Evolutionary conservation across 2,329 filamentous ascomycete genomes (phyloP).

Genomic region (Pseudocercospora musae): DNA sequence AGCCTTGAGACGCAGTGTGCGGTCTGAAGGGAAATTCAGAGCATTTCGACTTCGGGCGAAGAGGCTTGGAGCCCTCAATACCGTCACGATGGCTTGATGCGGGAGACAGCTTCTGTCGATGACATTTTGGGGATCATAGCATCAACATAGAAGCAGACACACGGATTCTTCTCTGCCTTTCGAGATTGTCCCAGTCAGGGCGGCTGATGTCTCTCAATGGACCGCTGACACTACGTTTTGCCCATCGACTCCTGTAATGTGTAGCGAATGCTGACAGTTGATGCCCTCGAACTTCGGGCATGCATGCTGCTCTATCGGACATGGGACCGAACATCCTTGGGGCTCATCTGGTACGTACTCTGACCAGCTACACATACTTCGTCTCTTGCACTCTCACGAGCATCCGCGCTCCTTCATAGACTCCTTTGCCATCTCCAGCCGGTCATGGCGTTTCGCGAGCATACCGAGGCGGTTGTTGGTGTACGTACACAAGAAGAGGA

Average conservation of each 20-base stretch:
- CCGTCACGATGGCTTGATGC: background rate
- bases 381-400: background rate
- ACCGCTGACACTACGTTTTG: too few species aligned
- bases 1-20: too few species aligned
- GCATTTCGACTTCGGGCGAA: background rate
- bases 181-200: too few species aligned
- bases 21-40: too few species aligned
- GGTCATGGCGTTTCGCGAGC: background rate
- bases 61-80: background rate
- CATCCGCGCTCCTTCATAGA: background rate
- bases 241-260: too few species aligned
- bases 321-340: background rate
- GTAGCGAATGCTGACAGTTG: too few species aligned
- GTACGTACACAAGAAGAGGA: background rate
- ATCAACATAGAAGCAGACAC: background rate
- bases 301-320: too few species aligned
- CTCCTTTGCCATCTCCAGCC: background rate
- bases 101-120: background rate
- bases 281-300: too few species aligned
- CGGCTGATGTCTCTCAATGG: too few species aligned
- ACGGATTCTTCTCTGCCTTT: too few species aligned
- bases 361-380: background rate
- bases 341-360: background rate
- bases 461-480: background rate
- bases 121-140: background rate